phyloP scores from a whole-genome alignment of 2,329 filamentous ascomycete species.

The Colletotrichum liaoningense region DNA sequence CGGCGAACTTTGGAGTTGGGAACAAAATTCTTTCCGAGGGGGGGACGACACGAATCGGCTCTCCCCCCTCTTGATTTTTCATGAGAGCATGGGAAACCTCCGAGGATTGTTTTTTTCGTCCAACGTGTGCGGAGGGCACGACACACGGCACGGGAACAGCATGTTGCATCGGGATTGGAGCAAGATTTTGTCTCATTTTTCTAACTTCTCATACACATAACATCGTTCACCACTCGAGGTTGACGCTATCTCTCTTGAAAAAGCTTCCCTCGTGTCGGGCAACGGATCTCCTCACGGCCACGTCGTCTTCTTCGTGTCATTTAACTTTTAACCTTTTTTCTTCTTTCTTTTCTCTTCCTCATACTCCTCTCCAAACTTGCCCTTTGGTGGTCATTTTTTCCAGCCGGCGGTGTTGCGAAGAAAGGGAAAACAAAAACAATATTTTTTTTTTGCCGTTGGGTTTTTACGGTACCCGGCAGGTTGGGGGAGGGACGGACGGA shows the following conservation, averaged over 20 bases:
- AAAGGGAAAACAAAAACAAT: neutral
- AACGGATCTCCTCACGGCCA: slow-evolving; percentile 24
- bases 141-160: slow-evolving; percentile 21
- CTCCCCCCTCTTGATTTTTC: slow-evolving; percentile 11
- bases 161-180: slow-evolving; percentile 35
- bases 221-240: slow-evolving; percentile 14
- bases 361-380: neutral
- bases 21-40: slow-evolving; percentile 25
- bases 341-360: slow-evolving; percentile 14
- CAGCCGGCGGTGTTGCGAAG: neutral
- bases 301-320: slow-evolving; percentile 37
- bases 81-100: slow-evolving; percentile 30
- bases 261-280: neutral
- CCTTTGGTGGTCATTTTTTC: neutral
- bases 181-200: slow-evolving; percentile 22
- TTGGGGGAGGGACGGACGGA: neutral
- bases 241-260: neutral
- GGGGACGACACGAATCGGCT: neutral
- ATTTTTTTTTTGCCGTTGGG: slow-evolving; percentile 12
- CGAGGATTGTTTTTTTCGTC: slow-evolving; percentile 9
- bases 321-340: slow-evolving; percentile 24
- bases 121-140: slow-evolving; percentile 6
- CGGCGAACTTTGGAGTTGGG: slow-evolving; percentile 33
- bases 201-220: slow-evolving; percentile 23
- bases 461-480: slow-evolving; percentile 31